These are phyloP conservation scores for Lachancea kluyveri DNA, from an alignment of 805 yeast genomes.

Conservation along the genomic window DNA sequence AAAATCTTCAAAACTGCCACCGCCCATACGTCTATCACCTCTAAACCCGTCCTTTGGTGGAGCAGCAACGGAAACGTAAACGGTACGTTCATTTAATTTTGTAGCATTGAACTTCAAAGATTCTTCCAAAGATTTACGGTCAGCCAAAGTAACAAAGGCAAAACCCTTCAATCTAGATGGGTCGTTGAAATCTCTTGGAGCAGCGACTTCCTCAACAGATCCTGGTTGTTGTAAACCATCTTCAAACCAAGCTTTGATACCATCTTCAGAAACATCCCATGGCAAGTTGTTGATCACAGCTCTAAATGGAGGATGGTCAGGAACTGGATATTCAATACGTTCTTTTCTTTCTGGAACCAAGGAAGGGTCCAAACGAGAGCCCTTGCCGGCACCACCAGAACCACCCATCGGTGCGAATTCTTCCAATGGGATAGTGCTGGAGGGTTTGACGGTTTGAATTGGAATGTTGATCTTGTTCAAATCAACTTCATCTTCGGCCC, in stretches of 20 bases:
- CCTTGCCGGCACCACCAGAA: slow-evolving; percentile 27
- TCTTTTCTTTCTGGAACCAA: slow-evolving; percentile 33
- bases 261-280: slow-evolving; percentile 68
- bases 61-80: slow-evolving; percentile 78
- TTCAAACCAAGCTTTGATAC: slow-evolving; percentile 54
- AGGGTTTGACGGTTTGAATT: slow-evolving; percentile 24
- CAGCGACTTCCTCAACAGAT: slow-evolving; percentile 56
- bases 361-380: slow-evolving; percentile 34
- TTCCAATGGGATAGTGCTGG: slow-evolving; percentile 27
- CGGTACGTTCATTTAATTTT: slow-evolving; percentile 63
- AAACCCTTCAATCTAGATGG: slow-evolving; percentile 75
- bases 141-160: slow-evolving; percentile 80
- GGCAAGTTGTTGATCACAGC: slow-evolving; percentile 87
- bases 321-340: slow-evolving; percentile 74
- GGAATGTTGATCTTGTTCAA: slow-evolving; percentile 56
- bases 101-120: slow-evolving; percentile 69
- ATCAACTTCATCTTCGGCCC: slow-evolving; percentile 86
- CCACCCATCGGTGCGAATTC: slow-evolving; percentile 20
- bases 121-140: slow-evolving; percentile 67
- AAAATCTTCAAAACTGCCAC: slow-evolving; percentile 31
- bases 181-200: slow-evolving; percentile 60
- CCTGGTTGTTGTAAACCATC: slow-evolving; percentile 45
- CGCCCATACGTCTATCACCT: slow-evolving; percentile 35
- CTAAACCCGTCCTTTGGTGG: slow-evolving; percentile 39
- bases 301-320: slow-evolving; percentile 85